Evolutionary conservation across 495 filamentous ascomycete species (phyloP).

Genomic region (Trichoderma gamsii): DNA sequence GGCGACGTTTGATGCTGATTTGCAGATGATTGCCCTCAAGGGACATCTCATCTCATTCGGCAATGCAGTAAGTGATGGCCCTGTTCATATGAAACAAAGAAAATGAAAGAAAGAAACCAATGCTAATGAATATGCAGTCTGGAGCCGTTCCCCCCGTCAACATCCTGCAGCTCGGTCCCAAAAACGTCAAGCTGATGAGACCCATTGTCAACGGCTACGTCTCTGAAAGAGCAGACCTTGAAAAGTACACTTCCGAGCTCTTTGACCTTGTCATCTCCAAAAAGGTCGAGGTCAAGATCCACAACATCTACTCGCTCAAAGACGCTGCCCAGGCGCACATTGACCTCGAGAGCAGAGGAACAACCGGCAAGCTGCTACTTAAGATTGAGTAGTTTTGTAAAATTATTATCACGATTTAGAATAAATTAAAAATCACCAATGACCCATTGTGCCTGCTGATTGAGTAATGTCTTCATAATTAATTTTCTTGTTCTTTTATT

Average conservation of each 20-base stretch:
- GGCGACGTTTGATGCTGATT: slow-evolving; percentile 75
- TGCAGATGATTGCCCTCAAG: slow-evolving; percentile 74
- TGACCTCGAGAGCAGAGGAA: slow-evolving; percentile 78
- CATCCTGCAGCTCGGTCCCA: slow-evolving; percentile 60
- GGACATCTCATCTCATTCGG: slow-evolving; percentile 83
- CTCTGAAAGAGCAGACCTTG: slow-evolving; percentile 67
- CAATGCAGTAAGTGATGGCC: slow-evolving; percentile 56
- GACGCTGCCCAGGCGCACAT: slow-evolving; percentile 69
- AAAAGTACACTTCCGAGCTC: slow-evolving; percentile 64
- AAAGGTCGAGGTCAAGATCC: slow-evolving; percentile 66
- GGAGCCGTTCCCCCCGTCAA: slow-evolving; percentile 73
- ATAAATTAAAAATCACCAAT: no score
- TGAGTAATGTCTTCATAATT: no score
- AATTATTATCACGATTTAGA: background rate
- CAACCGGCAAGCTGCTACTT: slow-evolving; percentile 71
- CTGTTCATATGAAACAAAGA: background rate
- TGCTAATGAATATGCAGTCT: slow-evolving; percentile 24
- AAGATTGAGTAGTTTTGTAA: slow-evolving; percentile 26
- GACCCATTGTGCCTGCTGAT: no score
- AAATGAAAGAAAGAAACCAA: background rate
- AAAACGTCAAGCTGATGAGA: slow-evolving; percentile 75
- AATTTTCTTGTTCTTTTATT: background rate
- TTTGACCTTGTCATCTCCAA: slow-evolving; percentile 63
- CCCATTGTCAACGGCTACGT: slow-evolving; percentile 73
- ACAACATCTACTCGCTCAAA: slow-evolving; percentile 75